Evolutionary conservation across 352 stramenopile species (phyloP).

Genomic region (Elongisporangium prolatum): DNA sequence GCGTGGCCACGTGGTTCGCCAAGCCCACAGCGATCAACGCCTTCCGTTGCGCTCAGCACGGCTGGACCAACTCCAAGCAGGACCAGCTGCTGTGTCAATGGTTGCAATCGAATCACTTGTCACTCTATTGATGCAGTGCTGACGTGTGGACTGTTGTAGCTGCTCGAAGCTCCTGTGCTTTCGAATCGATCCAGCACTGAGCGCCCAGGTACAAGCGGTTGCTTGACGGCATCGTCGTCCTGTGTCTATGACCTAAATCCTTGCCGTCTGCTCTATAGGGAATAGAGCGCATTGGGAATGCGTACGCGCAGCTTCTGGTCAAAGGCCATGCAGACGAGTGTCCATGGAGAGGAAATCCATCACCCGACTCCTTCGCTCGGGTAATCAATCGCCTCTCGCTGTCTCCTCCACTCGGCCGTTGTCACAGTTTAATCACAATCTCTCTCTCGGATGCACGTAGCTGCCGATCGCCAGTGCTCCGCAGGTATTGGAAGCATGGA

Average conservation of each 20-base stretch:
- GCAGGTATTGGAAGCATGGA: constrained; percentile 23
- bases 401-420: no score
- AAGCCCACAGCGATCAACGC: constrained; percentile 43
- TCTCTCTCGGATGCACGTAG: constrained; percentile 13
- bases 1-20: constrained; percentile 54
- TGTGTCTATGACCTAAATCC: not conserved
- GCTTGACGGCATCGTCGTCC: not conserved
- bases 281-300: constrained; percentile 23
- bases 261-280: constrained; percentile 9
- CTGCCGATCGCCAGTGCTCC: constrained; percentile 28
- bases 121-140: not conserved
- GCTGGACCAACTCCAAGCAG: constrained; percentile 38
- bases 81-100: constrained; percentile 45
- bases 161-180: constrained; percentile 49
- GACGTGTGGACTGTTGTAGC: constrained; percentile 15
- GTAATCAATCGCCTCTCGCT: constrained; percentile 16
- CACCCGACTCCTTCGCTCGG: constrained; percentile 42
- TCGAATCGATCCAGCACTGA: constrained; percentile 43
- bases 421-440: no score
- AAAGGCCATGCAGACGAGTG: constrained; percentile 37
- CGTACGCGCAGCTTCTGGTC: constrained; percentile 36
- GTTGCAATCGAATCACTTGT: constrained; percentile 11
- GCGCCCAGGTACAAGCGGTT: constrained; percentile 13
- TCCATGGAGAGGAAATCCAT: constrained; percentile 59
- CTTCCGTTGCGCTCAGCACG: constrained; percentile 44